Evolutionary conservation across 225 moss, liverwort and hornwort genomes (phyloP).

Genomic region (Physcomitrellopsis africana): DNA sequence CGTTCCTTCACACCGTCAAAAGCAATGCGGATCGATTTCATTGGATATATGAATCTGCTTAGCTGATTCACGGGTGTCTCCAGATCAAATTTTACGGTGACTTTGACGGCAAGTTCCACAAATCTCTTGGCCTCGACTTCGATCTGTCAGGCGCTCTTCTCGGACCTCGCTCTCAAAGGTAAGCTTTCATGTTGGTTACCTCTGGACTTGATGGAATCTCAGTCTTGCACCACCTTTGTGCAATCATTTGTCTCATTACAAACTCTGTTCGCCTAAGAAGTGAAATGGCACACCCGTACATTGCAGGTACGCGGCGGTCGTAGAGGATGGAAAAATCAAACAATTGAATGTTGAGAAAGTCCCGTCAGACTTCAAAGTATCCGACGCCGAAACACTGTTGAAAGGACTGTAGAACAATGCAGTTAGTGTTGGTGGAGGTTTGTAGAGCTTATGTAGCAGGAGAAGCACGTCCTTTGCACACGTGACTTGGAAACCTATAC

Average conservation of each 20-base stretch:
- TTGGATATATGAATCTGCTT: background rate
- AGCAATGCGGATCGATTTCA: constrained; percentile 2
- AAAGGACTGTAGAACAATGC: constrained; percentile 41
- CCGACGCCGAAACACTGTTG: constrained; percentile 63
- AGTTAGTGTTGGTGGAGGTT: constrained; percentile 15
- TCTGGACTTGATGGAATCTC: background rate
- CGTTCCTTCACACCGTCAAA: background rate
- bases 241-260: background rate
- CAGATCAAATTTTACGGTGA: constrained; percentile 94
- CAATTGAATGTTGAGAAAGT: constrained; percentile 59
- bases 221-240: background rate
- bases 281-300: constrained; percentile 14
- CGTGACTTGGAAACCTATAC: background rate
- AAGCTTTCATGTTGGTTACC: background rate
- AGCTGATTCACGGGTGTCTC: constrained; percentile 2
- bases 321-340: constrained; percentile 59
- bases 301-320: constrained; percentile 53
- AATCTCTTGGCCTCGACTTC: constrained; percentile 58
- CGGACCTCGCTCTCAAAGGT: constrained; percentile 86
- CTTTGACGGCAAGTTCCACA: constrained; percentile 83
- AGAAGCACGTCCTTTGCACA: constrained; percentile 5
- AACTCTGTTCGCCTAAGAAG: background rate
- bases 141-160: constrained; percentile 79
- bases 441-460: constrained; percentile 4
- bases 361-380: constrained; percentile 68